These are phyloP conservation scores for Parathielavia hyrcaniae DNA, from an alignment of 495 filamentous ascomycete species.

Conservation along the genomic window DNA sequence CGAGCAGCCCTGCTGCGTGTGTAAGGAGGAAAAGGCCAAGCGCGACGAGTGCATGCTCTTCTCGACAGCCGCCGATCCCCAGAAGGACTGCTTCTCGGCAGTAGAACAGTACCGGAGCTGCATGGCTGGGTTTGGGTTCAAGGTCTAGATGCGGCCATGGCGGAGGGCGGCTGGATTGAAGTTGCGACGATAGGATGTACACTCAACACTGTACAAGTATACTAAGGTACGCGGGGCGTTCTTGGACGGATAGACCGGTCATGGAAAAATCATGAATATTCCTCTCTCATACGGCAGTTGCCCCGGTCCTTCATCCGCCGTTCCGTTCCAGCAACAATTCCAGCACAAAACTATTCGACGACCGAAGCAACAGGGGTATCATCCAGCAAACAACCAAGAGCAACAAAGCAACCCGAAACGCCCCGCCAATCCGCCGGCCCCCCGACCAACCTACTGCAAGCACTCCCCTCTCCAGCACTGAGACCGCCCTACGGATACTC, in stretches of 20 bases:
- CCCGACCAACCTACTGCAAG: neutral
- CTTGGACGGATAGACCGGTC: slow-evolving; percentile 10
- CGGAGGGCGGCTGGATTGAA: too few species aligned
- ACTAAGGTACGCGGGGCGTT: neutral
- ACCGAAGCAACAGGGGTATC: slow-evolving; percentile 9
- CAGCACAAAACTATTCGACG: neutral
- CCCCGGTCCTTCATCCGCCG: neutral
- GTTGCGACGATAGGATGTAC: slow-evolving; percentile 17
- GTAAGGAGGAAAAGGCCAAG: slow-evolving; percentile 84
- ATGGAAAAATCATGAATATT: slow-evolving; percentile 2
- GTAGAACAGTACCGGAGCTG: slow-evolving; percentile 84
- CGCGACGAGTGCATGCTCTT: slow-evolving; percentile 99
- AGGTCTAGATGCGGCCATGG: slow-evolving; percentile 43
- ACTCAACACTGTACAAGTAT: slow-evolving; percentile 9
- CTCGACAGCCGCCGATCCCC: slow-evolving; percentile 68
- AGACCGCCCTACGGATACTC: neutral
- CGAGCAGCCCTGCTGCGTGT: slow-evolving; percentile 86
- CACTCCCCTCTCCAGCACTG: neutral
- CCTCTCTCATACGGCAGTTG: neutral
- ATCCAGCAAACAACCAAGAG: slow-evolving; percentile 1
- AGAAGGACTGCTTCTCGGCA: slow-evolving; percentile 68
- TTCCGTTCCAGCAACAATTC: neutral
- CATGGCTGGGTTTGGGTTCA: slow-evolving; percentile 92
- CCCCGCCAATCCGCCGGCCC: neutral
- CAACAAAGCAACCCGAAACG: slow-evolving; percentile 4